Conservation (phyloP, 2,329 filamentous ascomycete genomes). For the Alternaria angustiovoidea region DNA sequence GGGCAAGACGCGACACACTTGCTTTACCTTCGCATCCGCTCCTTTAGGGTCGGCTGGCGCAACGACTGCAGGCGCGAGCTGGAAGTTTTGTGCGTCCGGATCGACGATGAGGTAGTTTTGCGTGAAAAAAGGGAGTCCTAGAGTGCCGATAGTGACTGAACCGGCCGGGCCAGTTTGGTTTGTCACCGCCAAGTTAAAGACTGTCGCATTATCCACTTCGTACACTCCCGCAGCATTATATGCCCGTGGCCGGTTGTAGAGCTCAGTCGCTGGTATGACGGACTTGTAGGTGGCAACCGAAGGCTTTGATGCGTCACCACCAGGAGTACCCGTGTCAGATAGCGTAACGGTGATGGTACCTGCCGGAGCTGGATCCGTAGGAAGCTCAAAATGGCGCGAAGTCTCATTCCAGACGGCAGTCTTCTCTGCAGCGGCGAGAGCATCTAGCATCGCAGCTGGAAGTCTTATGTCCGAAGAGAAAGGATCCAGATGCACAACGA, state of each 20-base stretch:
- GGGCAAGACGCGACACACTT: slow-evolving; percentile 23
- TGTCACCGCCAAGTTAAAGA: slow-evolving; percentile 28
- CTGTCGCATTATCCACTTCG: slow-evolving; percentile 27
- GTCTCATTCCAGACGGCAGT: slow-evolving; percentile 28
- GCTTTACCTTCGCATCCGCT: slow-evolving; percentile 22
- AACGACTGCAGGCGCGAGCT: slow-evolving; percentile 25
- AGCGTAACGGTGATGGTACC: slow-evolving; percentile 28
- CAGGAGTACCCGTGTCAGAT: slow-evolving; percentile 21
- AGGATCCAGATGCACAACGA: slow-evolving; percentile 23
- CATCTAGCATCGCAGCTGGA: slow-evolving; percentile 22
- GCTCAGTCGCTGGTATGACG: slow-evolving; percentile 25
- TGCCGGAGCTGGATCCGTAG: slow-evolving; percentile 19
- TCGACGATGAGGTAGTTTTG: slow-evolving; percentile 31
- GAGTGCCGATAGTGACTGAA: slow-evolving; percentile 10
- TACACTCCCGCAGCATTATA: slow-evolving; percentile 21
- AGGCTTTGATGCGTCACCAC: slow-evolving; percentile 24
- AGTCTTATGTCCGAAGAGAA: slow-evolving; percentile 23
- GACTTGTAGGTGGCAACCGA: slow-evolving; percentile 27
- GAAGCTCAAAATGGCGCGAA: slow-evolving; percentile 23
- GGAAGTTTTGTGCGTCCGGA: slow-evolving; percentile 26
- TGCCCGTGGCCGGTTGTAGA: slow-evolving; percentile 22
- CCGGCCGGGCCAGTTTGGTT: slow-evolving; percentile 14
- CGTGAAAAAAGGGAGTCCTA: slow-evolving; percentile 29
- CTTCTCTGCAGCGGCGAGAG: slow-evolving; percentile 22
- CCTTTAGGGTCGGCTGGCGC: slow-evolving; percentile 21